Base-by-base conservation (phyloP, 1,139 yeast species). In the Scheffersomyces parashehatae region DNA sequence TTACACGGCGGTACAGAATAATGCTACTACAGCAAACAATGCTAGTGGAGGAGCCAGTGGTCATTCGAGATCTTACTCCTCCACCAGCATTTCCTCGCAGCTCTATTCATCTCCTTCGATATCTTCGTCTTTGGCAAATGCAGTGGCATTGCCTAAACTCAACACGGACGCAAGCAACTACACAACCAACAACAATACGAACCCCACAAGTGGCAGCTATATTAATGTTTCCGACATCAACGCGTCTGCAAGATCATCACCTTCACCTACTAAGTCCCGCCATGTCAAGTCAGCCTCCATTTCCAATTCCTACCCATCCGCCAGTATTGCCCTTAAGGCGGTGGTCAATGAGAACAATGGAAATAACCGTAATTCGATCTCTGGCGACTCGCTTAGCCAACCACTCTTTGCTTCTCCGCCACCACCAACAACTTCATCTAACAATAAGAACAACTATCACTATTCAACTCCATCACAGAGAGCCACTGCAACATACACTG, bases 301-400 rank as follows among this genome's bases (percentile, higher is more conserved):
- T 41, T 61, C 71, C 9, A 56, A 53, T 38, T 44, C 64, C 15
- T 65, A 65, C 48, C 67, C 80, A 3, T 70, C 86, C 7, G 88
- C 88, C 8, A 80, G 86, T 37, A 59, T 73, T 47, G 89, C 85
- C 10, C 67, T 84, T 49, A 86, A 83, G 56, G 88, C 89, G 0
- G 84, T 83, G 39, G 88, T 82, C 12, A 81, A 81, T 6, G 81
- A 76, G 46, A 54, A 60, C 12, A 59, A 66, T 43, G 60, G 68
- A 37, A 59, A 60, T 36, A 56, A 54, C 43, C 43, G 64, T 35
- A 52, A 47, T 39, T 58, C 65, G n/a, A 39, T 53, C 7, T 38
- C 56, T 2, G 54, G 62, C 2, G 62, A 58, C 24, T 53, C 59
- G 28, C 36, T 45, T 29, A 37, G 29, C 32, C 45, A 44, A 36